Percentiles rank a stretch among this genome's conserved stretches.
Evolutionary conservation across 495 filamentous ascomycete species (phyloP).

Genomic region (Sordaria brevicollis): DNA sequence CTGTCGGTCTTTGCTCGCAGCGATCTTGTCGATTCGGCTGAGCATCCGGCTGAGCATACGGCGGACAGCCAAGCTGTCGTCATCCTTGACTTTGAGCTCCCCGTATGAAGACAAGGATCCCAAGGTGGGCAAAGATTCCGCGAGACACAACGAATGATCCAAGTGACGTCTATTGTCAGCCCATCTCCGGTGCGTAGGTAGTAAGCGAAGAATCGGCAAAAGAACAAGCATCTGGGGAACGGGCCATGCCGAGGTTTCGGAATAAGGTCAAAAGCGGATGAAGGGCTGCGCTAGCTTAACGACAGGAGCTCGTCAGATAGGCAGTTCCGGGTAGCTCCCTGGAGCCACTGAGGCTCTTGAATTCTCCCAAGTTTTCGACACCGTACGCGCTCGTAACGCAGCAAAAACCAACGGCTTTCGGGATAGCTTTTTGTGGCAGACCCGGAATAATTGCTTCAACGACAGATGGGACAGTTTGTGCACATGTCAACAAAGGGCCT

Average conservation of each 20-base stretch:
- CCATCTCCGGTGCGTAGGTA: neutral
- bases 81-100: conserved; percentile 29
- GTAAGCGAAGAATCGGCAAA: neutral
- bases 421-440: neutral
- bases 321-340: neutral
- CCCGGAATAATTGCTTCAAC: neutral
- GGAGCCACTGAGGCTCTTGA: neutral
- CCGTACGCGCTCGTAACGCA: neutral
- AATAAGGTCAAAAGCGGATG: neutral
- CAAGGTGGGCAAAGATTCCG: neutral
- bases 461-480: neutral
- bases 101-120: neutral
- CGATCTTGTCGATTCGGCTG: neutral
- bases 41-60: conserved; percentile 1
- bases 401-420: neutral
- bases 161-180: neutral
- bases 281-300: neutral
- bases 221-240: neutral
- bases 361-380: neutral
- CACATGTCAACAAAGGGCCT: neutral
- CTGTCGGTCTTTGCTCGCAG: conserved; percentile 26
- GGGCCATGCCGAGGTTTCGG: neutral
- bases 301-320: neutral
- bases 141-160: neutral
- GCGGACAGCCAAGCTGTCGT: conserved; percentile 12